phyloP scores from a whole-genome alignment of 352 stramenopile species.

The Globisporangium barbulae region DNA sequence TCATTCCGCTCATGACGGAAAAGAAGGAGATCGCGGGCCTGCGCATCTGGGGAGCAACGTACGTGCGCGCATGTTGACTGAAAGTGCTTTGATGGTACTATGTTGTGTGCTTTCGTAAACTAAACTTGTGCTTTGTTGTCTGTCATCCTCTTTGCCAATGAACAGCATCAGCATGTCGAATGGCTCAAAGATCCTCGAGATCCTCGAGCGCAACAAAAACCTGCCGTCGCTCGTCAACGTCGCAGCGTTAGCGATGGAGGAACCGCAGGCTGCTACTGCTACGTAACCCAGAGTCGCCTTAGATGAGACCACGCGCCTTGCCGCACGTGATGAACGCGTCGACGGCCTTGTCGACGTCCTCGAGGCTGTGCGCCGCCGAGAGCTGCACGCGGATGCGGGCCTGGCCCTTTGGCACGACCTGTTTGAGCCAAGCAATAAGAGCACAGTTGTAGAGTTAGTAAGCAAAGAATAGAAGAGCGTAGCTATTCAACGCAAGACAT shows the following conservation, averaged over 20 bases:
- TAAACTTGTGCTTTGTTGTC: constrained; percentile 15
- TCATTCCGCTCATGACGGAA: constrained; percentile 64
- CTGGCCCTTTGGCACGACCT: constrained; percentile 91
- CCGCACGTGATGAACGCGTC: constrained; percentile 91
- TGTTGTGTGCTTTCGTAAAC: constrained; percentile 10
- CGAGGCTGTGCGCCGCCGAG: constrained; percentile 88
- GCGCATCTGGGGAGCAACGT: constrained; percentile 63
- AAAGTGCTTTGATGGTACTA: neutral
- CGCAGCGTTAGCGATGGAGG: neutral
- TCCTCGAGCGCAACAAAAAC: constrained; percentile 51
- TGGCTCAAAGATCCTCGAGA: constrained; percentile 35
- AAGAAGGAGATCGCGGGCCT: constrained; percentile 46
- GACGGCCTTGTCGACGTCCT: constrained; percentile 89
- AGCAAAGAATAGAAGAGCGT: neutral
- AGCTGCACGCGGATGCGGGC: constrained; percentile 92
- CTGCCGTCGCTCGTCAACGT: constrained; percentile 54
- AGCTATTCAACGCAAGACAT: constrained; percentile 2
- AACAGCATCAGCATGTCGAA: constrained; percentile 45
- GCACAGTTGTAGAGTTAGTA: neutral
- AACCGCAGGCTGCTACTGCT: neutral
- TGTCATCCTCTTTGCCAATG: too few relatives aligned
- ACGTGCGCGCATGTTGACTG: constrained; percentile 7
- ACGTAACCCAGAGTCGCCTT: neutral
- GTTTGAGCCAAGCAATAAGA: neutral
- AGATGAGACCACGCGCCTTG: constrained; percentile 77